Evolutionary conservation across 148 eudicot species (phyloP).

Genomic region (Simmondsia chinensis): DNA sequence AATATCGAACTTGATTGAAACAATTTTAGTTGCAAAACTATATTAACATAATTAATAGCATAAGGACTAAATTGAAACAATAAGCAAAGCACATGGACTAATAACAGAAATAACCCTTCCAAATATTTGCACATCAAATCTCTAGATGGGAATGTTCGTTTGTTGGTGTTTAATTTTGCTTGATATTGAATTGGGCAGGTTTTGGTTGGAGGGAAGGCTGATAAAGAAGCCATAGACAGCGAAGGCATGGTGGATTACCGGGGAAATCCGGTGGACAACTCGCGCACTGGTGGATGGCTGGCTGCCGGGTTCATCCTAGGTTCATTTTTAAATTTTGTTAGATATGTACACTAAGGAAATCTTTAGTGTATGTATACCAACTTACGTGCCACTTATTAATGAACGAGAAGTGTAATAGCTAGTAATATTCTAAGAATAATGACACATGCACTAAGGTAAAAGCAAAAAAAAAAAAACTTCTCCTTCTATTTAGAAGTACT

Average conservation of each 20-base stretch:
- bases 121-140: no score
- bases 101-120: no score
- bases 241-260: slow-evolving; percentile 44
- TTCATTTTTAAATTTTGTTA: slow-evolving; percentile 1
- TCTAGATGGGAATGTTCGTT: no score
- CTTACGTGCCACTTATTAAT: neutral
- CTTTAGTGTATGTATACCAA: slow-evolving; percentile 1
- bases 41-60: no score
- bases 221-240: slow-evolving; percentile 23
- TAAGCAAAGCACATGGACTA: no score
- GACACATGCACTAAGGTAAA: no score
- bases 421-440: no score
- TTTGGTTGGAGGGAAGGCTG: slow-evolving; percentile 25
- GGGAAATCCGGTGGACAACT: slow-evolving; percentile 73
- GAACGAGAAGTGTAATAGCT: neutral
- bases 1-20: no score
- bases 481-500: neutral
- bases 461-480: no score
- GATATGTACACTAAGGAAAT: neutral
- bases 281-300: slow-evolving; percentile 86
- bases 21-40: no score
- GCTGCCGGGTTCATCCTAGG: slow-evolving; percentile 97
- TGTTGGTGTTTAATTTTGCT: no score
- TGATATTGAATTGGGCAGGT: slow-evolving; percentile 61
- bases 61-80: no score